These are phyloP conservation scores for Leccinum uliginosum DNA, from an alignment of 768 basidiomycete genomes.

Conservation along the genomic window DNA sequence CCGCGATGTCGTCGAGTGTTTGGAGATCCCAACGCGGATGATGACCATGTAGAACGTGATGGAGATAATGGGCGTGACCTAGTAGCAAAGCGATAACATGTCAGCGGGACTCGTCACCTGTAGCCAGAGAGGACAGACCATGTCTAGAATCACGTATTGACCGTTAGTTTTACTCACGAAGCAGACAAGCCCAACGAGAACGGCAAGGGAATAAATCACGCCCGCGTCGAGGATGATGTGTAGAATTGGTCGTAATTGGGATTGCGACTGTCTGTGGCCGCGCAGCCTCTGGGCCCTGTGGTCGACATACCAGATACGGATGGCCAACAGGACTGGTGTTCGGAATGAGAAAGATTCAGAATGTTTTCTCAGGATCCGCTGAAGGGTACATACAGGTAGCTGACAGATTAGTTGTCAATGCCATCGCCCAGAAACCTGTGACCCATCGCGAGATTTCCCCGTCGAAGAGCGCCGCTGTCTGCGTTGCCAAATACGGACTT, in stretches of 20 bases:
- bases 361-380: not conserved
- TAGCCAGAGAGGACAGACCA: not conserved
- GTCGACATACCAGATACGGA: not conserved
- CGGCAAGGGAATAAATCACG: conserved; percentile 1
- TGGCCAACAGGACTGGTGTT: not conserved
- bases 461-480: not conserved
- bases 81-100: not conserved
- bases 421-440: not conserved
- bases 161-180: conserved; percentile 1
- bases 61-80: conserved; percentile 12
- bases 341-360: not conserved
- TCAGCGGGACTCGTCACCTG: not conserved
- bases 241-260: not conserved
- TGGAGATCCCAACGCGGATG: conserved; percentile 5
- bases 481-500: conserved; percentile 12
- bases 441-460: not conserved
- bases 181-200: not conserved
- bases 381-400: not conserved
- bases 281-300: not conserved
- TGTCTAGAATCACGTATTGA: conserved; percentile 3
- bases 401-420: not conserved
- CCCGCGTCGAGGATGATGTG: conserved; percentile 3
- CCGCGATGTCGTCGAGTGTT: not conserved
- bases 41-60: conserved; percentile 19
- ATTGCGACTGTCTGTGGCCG: not conserved